Evolutionary conservation across 352 stramenopile species (phyloP).

Genomic region (Pythium apleroticum): DNA sequence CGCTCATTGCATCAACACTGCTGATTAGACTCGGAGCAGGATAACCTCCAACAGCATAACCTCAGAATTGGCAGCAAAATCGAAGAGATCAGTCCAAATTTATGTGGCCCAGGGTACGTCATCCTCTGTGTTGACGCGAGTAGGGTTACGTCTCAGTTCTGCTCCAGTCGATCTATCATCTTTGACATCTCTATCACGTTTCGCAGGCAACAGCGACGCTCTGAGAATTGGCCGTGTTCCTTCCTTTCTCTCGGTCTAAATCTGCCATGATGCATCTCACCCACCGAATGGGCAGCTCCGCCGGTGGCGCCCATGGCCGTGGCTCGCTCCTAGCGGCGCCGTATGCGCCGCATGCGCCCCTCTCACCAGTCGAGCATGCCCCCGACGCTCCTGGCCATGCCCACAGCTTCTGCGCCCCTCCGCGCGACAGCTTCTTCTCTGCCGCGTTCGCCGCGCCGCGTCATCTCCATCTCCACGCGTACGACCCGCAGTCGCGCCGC

Average conservation of each 20-base stretch:
- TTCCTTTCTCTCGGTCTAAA: not conserved
- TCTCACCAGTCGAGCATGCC: no score
- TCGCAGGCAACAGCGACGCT: not conserved
- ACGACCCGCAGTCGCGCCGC: constrained; percentile 28
- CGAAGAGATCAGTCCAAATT: no score
- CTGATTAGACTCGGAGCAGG: not conserved
- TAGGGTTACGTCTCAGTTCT: not conserved
- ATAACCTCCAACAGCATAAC: no score
- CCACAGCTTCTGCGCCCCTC: not conserved
- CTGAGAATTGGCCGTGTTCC: not conserved
- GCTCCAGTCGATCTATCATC: not conserved
- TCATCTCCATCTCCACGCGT: constrained; percentile 61
- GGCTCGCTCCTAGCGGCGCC: not conserved
- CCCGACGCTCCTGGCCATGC: not conserved
- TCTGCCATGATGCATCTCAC: not conserved
- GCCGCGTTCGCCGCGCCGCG: constrained; percentile 24
- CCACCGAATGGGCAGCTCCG: not conserved
- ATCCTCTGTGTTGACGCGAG: not conserved
- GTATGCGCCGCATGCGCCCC: no score
- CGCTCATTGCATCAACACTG: not conserved
- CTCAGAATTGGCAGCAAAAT: no score
- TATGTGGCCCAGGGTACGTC: no score
- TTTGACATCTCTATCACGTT: not conserved
- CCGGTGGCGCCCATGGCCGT: not conserved
- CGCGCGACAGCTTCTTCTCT: not conserved